Conservation (phyloP, 2,329 filamentous ascomycete genomes). For the Aspergillus amoenus region DNA sequence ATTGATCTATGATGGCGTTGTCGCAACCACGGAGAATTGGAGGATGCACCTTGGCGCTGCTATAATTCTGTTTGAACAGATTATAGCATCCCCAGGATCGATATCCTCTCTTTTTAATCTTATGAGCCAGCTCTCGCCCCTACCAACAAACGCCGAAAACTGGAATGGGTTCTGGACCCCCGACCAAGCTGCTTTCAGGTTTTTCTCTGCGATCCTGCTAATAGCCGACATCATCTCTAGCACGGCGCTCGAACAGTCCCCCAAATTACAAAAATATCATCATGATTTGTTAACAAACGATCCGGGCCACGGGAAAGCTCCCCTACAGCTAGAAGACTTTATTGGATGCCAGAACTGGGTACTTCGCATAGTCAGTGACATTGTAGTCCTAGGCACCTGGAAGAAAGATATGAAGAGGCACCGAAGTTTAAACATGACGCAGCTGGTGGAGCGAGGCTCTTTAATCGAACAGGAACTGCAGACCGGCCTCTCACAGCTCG, state of each 20-base stretch:
- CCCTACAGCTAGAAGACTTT: slow-evolving; percentile 48
- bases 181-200: slow-evolving; percentile 38
- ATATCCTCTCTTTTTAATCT: background rate
- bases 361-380: slow-evolving; percentile 54
- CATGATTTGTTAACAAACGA: slow-evolving; percentile 27
- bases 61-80: slow-evolving; percentile 31
- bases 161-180: slow-evolving; percentile 26
- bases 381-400: slow-evolving; percentile 55
- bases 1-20: slow-evolving; percentile 23
- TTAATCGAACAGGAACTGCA: background rate
- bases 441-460: background rate
- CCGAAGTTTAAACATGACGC: background rate
- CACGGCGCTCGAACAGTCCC: slow-evolving; percentile 30
- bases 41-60: slow-evolving; percentile 35
- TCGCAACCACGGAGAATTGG: slow-evolving; percentile 26
- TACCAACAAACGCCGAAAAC: slow-evolving; percentile 3
- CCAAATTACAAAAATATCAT: slow-evolving; percentile 23
- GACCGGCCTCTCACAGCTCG: background rate
- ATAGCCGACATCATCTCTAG: slow-evolving; percentile 39
- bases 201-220: slow-evolving; percentile 35
- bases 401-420: slow-evolving; percentile 48
- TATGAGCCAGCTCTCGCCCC: background rate
- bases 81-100: slow-evolving; percentile 2
- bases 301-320: slow-evolving; percentile 22
- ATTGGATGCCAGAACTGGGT: slow-evolving; percentile 60